phyloP scores from a whole-genome alignment of 106 monocot genomes.

The Gastrodia elata region DNA sequence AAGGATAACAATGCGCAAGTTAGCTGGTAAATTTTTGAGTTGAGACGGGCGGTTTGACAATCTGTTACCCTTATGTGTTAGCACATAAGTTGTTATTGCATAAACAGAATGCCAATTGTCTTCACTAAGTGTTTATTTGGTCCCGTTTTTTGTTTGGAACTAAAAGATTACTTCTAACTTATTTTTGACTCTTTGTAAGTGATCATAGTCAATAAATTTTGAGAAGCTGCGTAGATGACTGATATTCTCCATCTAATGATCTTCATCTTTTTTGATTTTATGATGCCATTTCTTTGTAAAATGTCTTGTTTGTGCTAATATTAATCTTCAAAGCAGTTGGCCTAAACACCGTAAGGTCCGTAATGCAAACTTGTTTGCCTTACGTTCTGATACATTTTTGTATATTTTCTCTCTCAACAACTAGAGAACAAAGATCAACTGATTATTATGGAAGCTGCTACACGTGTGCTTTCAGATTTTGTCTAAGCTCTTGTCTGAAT shows the following conservation, averaged over 20 bases:
- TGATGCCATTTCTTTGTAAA: neutral
- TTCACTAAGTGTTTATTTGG: neutral
- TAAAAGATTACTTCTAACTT: neutral
- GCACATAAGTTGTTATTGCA: neutral
- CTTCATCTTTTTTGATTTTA: neutral
- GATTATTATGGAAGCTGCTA: conserved; percentile 43
- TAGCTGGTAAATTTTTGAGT: conserved; percentile 26
- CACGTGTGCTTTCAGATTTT: conserved; percentile 46
- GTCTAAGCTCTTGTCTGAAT: conserved; percentile 38
- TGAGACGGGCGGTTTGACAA: neutral
- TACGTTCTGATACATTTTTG: conserved; percentile 7
- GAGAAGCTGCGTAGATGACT: neutral
- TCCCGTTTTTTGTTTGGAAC: neutral
- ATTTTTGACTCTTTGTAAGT: neutral
- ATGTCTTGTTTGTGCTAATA: neutral
- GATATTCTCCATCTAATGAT: neutral
- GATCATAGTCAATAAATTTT: neutral
- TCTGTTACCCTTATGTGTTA: neutral
- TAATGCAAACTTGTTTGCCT: neutral
- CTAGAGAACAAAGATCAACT: conserved; percentile 26
- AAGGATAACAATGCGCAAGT: conserved; percentile 15
- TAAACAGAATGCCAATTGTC: neutral
- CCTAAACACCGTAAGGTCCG: neutral
- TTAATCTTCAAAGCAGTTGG: neutral
- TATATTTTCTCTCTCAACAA: conserved; percentile 14